These are phyloP conservation scores for Mrakia gelida DNA, from an alignment of 768 basidiomycete genomes.

Conservation along the genomic window DNA sequence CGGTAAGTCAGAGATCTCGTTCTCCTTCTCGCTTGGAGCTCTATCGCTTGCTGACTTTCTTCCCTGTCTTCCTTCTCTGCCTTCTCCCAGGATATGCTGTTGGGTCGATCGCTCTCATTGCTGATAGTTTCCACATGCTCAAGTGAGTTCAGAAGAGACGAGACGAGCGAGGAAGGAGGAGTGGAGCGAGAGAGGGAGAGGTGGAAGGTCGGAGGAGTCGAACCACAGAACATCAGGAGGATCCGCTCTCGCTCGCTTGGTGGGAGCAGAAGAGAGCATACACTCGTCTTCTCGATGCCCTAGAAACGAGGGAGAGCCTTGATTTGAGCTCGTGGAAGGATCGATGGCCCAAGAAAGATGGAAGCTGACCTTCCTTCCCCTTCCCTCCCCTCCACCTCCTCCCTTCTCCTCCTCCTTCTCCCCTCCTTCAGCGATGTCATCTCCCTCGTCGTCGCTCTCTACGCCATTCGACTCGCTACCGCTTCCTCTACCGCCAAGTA, in stretches of 20 bases:
- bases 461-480: conserved; percentile 67
- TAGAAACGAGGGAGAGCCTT: not conserved
- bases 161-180: not conserved
- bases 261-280: too few relatives aligned
- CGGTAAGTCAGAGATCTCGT: conserved; percentile 2
- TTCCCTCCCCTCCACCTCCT: too few relatives aligned
- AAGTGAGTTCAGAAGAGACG: conserved; percentile 57
- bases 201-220: too few relatives aligned
- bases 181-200: too few relatives aligned
- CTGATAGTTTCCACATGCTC: conserved; percentile 84
- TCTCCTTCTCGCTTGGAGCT: too few relatives aligned
- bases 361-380: not conserved
- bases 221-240: not conserved
- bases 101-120: conserved; percentile 88
- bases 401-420: too few relatives aligned
- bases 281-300: not conserved
- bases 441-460: conserved; percentile 89
- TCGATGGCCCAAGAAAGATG: not conserved
- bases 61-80: conserved; percentile 32
- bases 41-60: conserved; percentile 19
- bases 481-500: conserved; percentile 53
- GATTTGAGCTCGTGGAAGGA: not conserved
- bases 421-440: conserved; percentile 72
- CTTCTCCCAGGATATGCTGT: conserved; percentile 75
- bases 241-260: not conserved